These are phyloP conservation scores for Rhodotorula sp. DNA, from an alignment of 1,284 basidiomycete species.

Conservation along the genomic window DNA sequence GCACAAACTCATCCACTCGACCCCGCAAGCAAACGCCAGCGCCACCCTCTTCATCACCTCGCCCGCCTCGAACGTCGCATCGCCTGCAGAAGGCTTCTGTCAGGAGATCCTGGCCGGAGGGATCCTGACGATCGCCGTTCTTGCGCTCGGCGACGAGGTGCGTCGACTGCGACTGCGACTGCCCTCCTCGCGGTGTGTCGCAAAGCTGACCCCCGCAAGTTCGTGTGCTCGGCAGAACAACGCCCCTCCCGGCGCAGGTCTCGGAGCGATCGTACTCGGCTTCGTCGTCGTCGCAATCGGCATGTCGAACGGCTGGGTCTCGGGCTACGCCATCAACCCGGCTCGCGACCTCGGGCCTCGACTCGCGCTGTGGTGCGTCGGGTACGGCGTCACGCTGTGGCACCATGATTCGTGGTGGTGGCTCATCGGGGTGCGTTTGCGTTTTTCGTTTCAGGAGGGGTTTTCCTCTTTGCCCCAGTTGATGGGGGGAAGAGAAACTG, in stretches of 20 bases:
- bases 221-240: conserved; percentile 21
- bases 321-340: conserved; percentile 43
- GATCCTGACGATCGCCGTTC: conserved; percentile 36
- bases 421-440: conserved; percentile 29
- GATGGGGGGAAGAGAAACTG: too few relatives aligned
- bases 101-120: conserved; percentile 41
- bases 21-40: conserved; percentile 24
- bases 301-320: conserved; percentile 34
- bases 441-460: too few relatives aligned
- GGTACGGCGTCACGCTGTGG: conserved; percentile 43
- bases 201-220: too few relatives aligned
- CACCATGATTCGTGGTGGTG: conserved; percentile 41
- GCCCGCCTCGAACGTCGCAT: conserved; percentile 18
- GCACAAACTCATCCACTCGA: conserved; percentile 15
- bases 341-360: conserved; percentile 47
- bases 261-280: conserved; percentile 42
- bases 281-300: conserved; percentile 42
- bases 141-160: conserved; percentile 37
- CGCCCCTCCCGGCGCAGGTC: conserved; percentile 40
- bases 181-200: too few relatives aligned
- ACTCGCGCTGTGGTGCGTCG: conserved; percentile 41
- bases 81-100: conserved; percentile 24
- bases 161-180: too few relatives aligned
- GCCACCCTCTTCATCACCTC: conserved; percentile 40
- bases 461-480: too few relatives aligned